Percentiles rank a stretch among this genome's conserved stretches.
Evolutionary conservation across 2,329 filamentous ascomycete species (phyloP).

Genomic region (Lachnellula cervina): DNA sequence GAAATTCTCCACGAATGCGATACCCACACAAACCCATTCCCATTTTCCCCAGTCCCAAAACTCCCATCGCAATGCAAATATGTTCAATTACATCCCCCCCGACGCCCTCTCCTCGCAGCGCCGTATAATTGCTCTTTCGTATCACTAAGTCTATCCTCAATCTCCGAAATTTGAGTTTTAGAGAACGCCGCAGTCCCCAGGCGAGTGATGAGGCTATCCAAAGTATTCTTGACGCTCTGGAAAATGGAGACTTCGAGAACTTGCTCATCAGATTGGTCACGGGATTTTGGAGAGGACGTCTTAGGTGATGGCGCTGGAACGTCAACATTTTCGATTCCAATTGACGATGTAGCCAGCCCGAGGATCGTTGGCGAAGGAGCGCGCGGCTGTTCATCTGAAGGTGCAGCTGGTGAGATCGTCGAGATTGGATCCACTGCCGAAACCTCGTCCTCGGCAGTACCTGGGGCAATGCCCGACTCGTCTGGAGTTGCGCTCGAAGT

Average conservation of each 20-base stretch:
- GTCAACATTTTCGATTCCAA: neutral
- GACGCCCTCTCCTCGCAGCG: constrained; percentile 56
- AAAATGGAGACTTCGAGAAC: constrained; percentile 26
- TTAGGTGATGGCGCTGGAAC: neutral
- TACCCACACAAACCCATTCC: neutral
- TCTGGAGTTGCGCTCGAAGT: neutral
- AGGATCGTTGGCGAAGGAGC: neutral
- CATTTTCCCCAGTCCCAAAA: constrained; percentile 7
- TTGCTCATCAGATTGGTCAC: neutral
- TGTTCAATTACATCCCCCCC: constrained; percentile 3
- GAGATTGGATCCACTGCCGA: neutral
- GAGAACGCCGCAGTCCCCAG: constrained; percentile 57
- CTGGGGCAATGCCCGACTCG: neutral
- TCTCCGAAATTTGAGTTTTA: constrained; percentile 59
- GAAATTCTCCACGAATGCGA: neutral
- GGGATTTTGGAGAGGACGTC: neutral
- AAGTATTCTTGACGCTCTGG: constrained; percentile 47
- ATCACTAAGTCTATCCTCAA: constrained; percentile 77
- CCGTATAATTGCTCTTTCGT: constrained; percentile 69
- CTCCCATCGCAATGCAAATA: constrained; percentile 21
- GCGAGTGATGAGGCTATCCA: constrained; percentile 54
- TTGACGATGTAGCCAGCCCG: too few species aligned
- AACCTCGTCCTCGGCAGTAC: neutral
- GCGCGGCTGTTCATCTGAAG: neutral
- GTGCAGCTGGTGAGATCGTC: neutral